Evolutionary conservation across 164 flowering plant species (phyloP).

Genomic region (Tetracentron sinense): DNA sequence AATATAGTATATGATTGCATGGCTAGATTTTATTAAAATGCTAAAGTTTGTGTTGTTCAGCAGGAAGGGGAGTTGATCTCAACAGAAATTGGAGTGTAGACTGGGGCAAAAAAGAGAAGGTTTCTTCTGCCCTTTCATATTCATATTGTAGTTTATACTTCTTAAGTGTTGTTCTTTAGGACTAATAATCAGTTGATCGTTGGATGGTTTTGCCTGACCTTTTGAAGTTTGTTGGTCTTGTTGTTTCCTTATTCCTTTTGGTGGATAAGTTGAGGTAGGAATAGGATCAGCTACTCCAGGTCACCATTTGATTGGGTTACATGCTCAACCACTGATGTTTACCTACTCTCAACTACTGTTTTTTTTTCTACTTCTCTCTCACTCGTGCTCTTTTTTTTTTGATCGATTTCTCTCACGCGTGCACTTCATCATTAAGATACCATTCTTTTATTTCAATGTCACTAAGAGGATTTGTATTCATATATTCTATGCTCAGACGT

Average conservation of each 20-base stretch:
- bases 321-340: not conserved
- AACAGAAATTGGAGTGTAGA: slow-evolving; percentile 99
- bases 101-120: slow-evolving; percentile 99
- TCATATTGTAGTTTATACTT: not conserved
- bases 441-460: not conserved
- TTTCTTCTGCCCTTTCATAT: slow-evolving; percentile 17
- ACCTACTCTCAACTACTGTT: too few relatives aligned
- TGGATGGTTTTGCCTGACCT: too few relatives aligned
- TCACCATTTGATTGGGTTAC: not conserved
- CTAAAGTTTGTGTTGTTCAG: slow-evolving; percentile 19
- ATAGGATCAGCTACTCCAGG: not conserved
- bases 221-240: too few relatives aligned
- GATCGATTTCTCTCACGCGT: too few relatives aligned
- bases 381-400: too few relatives aligned
- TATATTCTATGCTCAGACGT: not conserved
- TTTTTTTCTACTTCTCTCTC: too few relatives aligned
- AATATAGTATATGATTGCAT: not conserved
- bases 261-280: not conserved
- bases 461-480: too few relatives aligned
- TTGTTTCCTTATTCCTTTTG: not conserved
- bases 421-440: slow-evolving; percentile 1
- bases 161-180: too few relatives aligned
- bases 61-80: slow-evolving; percentile 99
- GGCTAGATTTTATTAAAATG: slow-evolving; percentile 4
- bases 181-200: too few relatives aligned